Base-by-base conservation (phyloP, 1,284 basidiomycete genomes). In the Melampsora larici-populina region DNA sequence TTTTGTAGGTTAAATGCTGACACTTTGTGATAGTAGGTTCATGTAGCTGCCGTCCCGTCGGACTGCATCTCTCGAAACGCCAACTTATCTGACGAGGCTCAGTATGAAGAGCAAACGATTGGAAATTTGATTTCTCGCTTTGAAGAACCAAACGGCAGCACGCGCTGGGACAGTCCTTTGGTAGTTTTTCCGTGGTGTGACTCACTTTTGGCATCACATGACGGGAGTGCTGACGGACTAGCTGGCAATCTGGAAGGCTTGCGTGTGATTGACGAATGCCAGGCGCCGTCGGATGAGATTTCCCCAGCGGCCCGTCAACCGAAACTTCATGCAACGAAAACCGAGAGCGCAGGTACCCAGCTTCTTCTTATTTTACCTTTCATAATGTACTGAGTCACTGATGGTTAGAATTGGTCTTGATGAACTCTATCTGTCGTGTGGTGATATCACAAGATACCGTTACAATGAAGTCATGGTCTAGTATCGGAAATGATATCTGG, bases 141-240 rank as follows among this genome's bases (percentile, higher is more conserved):
- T 55, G 74, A 77, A 46, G 74, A 77, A 29, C 74, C 74, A 21
- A 70, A 69, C 11, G 46, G 58, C 24, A 69, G 55, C n/a, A 58
- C 49, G 4, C 66, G 67, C 40, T 77, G 74, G 74, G 74, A 77
- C 21, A 69, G 36, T 62, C 74, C 74, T n/a, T 64, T 77, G 58
- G 69, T 77, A n/a, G 67, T 70, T 31, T 69, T 77, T 36, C 51
- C 66, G 21, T 69, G 74, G 74, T 75, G 63, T 31, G 73, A 73
- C 26, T 65, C 71, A 33, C 48, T 73, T 18, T n/a, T 55, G 21
- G 36, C 63, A 21, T n/a, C 63, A 8, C 6, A 65, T 64, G 0
- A 18, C 17, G 63, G 29, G 33, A 24, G 13, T 31, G 13, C 21
- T 51, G 46, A 49, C 36, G 48, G 71, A 21, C 48, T 73, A n/a